Conservation (phyloP, 768 basidiomycete genomes). For the Agaricus bisporus region DNA sequence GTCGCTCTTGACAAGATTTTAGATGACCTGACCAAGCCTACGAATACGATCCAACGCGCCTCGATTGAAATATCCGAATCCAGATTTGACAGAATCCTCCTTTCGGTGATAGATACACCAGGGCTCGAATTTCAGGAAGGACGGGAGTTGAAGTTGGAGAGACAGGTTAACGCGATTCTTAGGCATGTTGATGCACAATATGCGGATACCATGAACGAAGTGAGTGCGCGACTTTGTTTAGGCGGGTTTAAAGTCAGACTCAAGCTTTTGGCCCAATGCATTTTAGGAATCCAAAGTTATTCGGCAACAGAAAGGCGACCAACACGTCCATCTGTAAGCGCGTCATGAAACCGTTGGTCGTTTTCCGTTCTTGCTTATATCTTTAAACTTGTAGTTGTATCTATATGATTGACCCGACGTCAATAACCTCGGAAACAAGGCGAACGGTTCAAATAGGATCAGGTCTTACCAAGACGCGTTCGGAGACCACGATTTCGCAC, state of each 20-base stretch:
- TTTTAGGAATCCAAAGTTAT: conserved; percentile 82
- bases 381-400: conserved; percentile 53
- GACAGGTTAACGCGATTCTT: conserved; percentile 67
- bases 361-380: conserved; percentile 12
- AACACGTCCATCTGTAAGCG: conserved; percentile 82
- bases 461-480: conserved; percentile 49
- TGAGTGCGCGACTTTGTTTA: conserved; percentile 25
- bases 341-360: conserved; percentile 1
- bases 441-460: conserved; percentile 28
- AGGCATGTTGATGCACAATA: conserved; percentile 79
- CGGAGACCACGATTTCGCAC: conserved; percentile 59
- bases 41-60: conserved; percentile 58
- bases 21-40: conserved; percentile 52
- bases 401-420: conserved; percentile 77
- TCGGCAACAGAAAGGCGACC: conserved; percentile 81
- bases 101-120: conserved; percentile 84
- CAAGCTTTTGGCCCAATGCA: conserved; percentile 1
- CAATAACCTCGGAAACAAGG: conserved; percentile 54
- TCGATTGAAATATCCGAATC: conserved; percentile 82
- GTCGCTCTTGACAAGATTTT: conserved; percentile 60
- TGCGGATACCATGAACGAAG: conserved; percentile 85
- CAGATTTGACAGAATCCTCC: conserved; percentile 68
- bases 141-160: conserved; percentile 71
- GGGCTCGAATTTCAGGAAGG: conserved; percentile 73
- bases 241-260: not conserved